These are phyloP conservation scores for Baudoinia panamericana DNA, from an alignment of 495 filamentous ascomycete genomes.

Conservation along the genomic window DNA sequence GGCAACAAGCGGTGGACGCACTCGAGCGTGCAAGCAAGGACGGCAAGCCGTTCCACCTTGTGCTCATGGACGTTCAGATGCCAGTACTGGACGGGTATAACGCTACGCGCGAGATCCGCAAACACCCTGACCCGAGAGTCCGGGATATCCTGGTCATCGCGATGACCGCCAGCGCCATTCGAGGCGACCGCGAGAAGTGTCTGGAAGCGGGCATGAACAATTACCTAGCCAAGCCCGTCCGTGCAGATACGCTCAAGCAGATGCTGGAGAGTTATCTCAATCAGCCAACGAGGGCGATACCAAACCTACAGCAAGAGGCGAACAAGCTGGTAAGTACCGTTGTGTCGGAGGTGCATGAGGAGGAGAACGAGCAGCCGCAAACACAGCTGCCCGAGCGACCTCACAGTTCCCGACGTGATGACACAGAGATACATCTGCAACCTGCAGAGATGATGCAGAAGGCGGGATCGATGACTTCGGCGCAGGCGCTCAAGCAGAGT, in stretches of 20 bases:
- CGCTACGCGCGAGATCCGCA: slow-evolving; percentile 66
- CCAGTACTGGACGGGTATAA: slow-evolving; percentile 89
- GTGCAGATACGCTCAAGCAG: slow-evolving; percentile 33
- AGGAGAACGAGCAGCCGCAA: not conserved
- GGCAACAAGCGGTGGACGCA: slow-evolving; percentile 73
- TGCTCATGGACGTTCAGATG: slow-evolving; percentile 95
- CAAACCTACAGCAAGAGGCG: slow-evolving; percentile 31
- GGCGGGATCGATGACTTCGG: not conserved
- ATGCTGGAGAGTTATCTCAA: slow-evolving; percentile 29
- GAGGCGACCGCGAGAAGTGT: slow-evolving; percentile 84
- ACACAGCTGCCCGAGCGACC: not conserved
- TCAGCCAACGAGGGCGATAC: slow-evolving; percentile 26
- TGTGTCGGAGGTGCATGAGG: slow-evolving; percentile 1
- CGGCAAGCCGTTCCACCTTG: slow-evolving; percentile 61
- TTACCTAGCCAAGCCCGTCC: slow-evolving; percentile 83
- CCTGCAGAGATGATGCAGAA: slow-evolving; percentile 12
- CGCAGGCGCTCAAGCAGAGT: too few species aligned
- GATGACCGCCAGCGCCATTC: slow-evolving; percentile 86
- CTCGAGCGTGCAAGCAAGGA: slow-evolving; percentile 54
- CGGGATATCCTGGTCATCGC: slow-evolving; percentile 72
- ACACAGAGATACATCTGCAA: slow-evolving; percentile 2
- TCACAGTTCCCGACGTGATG: not conserved
- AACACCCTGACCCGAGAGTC: slow-evolving; percentile 58
- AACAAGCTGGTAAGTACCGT: slow-evolving; percentile 23
- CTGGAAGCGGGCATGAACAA: slow-evolving; percentile 91